Evolutionary conservation across 1,284 basidiomycete species (phyloP).

Genomic region (Lentinula novae-zelandiae): DNA sequence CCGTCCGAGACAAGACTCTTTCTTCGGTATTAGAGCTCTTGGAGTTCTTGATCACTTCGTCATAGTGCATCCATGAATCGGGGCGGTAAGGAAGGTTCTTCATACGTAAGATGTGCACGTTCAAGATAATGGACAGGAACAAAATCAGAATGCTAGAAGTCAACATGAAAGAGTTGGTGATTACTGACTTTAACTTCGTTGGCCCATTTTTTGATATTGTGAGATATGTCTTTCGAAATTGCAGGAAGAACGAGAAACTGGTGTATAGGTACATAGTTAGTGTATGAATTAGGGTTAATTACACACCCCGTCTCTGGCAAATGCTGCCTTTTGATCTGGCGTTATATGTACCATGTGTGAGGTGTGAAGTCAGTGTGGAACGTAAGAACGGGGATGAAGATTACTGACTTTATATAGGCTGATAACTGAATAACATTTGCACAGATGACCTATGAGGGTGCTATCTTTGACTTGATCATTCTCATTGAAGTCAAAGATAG

Average conservation of each 20-base stretch:
- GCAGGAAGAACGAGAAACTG: constrained; percentile 16
- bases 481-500: too few species aligned
- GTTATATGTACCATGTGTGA: background rate
- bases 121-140: background rate
- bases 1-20: constrained; percentile 16
- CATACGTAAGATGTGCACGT: background rate
- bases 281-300: background rate
- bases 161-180: background rate
- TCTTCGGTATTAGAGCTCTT: constrained; percentile 2
- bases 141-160: background rate
- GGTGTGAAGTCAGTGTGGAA: too few species aligned
- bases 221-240: constrained; percentile 10
- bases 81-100: constrained; percentile 16
- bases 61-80: constrained; percentile 20
- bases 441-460: too few species aligned
- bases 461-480: too few species aligned
- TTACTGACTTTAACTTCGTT: constrained; percentile 16
- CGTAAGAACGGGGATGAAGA: too few species aligned
- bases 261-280: background rate
- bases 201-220: constrained; percentile 16
- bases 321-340: constrained; percentile 12
- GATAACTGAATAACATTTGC: too few species aligned
- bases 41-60: constrained; percentile 12
- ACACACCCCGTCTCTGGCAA: constrained; percentile 16
- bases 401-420: too few species aligned